Base-by-base conservation (phyloP, 331 rosid genomes). In the Malus hybrid region DNA sequence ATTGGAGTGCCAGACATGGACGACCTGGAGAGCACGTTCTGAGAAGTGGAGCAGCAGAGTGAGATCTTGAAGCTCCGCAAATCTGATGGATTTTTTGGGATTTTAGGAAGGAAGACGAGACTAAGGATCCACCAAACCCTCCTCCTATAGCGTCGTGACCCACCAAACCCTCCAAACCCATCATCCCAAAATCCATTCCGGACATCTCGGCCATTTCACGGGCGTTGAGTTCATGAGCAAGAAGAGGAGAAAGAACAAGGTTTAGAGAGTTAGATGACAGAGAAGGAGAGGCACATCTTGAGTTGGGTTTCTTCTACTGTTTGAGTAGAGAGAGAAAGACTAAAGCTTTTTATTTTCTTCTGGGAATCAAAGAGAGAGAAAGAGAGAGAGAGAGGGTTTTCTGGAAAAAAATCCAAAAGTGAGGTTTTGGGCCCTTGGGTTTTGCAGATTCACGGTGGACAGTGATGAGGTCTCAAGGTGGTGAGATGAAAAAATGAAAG, bases 161-260 rank as follows among this genome's bases (percentile, higher is more conserved):
- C 79, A 84, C 72, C 48, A 81, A 68, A 65, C 77, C 52, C 65
- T 82, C 86, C 80, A 85, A 63, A 42, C 80, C 78, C 80, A 79
- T 75, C 72, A 76, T 60, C 74, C 84, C 86, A 79, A 79, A 85
- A 64, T 78, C 86, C 88, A 85, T 85, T 76, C 67, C 63, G 76
- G 79, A 83, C 52, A 67, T 15, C 30, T 58, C 24, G 71, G 68
- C 79, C 71, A 77, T 57, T 77, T 81, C 30, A 75, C 70, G 71
- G 50, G 78, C 71, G 65, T 76, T 70, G 74, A 77, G 85, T 72
- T 78, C 82, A 80, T 80, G 78, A 77, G 78, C 48, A 66, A 24
- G 33, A 24, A 55, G 10, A 42, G 9, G 10, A 42, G 48, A 12
- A 12, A 12, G 76, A 61, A 36, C 34, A 28, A 50, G 76, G 30